A percentile compares a stretch with the other conserved stretches of the same genome.
Evolutionary conservation across 345 rosid genomes (phyloP).

Genomic region (Sisymbrium irio): DNA sequence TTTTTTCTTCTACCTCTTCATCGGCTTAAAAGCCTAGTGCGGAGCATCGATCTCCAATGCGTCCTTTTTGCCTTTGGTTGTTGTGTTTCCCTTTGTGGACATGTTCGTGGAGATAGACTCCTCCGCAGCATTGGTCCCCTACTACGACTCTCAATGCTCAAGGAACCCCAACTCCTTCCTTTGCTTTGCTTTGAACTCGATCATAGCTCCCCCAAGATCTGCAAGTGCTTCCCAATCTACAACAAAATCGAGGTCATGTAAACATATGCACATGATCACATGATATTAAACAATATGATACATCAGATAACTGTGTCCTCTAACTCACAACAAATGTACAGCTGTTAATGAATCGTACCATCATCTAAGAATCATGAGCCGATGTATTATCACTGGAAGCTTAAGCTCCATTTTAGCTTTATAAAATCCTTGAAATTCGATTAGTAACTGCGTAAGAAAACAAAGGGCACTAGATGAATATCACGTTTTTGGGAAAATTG

Average conservation of each 20-base stretch:
- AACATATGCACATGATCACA: neutral
- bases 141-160: neutral
- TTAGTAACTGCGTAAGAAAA: no score
- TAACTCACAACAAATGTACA: neutral
- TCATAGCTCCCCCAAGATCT: neutral
- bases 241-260: neutral
- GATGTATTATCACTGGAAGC: neutral
- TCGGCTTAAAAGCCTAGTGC: no score
- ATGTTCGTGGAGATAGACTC: no score
- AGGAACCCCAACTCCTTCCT: neutral
- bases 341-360: neutral
- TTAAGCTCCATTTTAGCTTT: no score
- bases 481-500: no score
- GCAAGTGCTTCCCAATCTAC: neutral
- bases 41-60: no score
- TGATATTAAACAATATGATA: neutral
- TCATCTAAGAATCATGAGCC: neutral
- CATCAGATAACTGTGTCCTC: neutral
- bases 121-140: no score
- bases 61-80: no score
- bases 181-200: neutral
- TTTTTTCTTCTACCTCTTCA: no score
- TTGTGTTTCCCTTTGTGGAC: no score
- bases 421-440: no score
- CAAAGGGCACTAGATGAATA: no score